These are phyloP conservation scores for Gossypium mustelinum DNA, from an alignment of 345 rosid genomes.

Conservation along the genomic window DNA sequence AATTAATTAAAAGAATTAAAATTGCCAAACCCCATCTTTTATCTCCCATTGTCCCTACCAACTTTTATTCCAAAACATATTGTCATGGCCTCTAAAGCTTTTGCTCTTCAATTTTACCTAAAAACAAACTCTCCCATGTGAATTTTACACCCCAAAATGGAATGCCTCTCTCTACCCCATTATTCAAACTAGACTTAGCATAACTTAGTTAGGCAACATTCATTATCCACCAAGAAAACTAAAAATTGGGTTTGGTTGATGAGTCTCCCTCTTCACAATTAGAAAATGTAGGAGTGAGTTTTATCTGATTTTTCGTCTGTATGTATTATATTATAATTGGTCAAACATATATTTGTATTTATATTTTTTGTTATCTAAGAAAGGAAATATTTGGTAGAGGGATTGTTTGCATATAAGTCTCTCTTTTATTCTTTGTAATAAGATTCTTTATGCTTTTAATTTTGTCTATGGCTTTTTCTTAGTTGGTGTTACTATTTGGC, in stretches of 20 bases:
- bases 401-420: slow-evolving; percentile 16
- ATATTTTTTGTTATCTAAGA: slow-evolving; percentile 5
- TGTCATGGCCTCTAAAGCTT: background rate
- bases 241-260: background rate
- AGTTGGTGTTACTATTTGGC: background rate
- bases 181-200: no score
- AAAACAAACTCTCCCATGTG: background rate
- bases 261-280: background rate
- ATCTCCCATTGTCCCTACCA: background rate
- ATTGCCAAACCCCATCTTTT: background rate
- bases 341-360: no score
- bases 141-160: background rate
- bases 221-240: background rate
- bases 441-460: slow-evolving; percentile 14
- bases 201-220: background rate
- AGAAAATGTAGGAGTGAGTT: no score
- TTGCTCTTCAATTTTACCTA: background rate
- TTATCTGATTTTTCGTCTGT: no score
- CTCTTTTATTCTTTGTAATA: slow-evolving; percentile 15
- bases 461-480: slow-evolving; percentile 7
- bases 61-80: background rate
- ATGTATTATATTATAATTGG: no score
- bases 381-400: slow-evolving; percentile 3
- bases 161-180: background rate
- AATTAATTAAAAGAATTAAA: background rate